Conservation (phyloP, 257 asterid genomes). For the Ocimum tenuiflorum region DNA sequence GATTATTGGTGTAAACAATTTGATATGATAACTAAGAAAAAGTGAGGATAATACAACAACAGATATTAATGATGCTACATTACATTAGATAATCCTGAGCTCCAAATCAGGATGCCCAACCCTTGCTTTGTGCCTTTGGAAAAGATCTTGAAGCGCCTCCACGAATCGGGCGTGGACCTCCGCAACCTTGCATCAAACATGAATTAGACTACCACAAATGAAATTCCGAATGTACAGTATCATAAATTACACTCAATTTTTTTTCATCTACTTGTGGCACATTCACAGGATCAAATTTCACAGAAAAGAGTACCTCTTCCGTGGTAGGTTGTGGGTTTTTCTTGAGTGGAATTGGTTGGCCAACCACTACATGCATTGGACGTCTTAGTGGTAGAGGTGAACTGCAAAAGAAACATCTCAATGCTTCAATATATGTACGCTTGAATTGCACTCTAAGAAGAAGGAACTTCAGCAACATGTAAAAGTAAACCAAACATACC, state of each 20-base stretch:
- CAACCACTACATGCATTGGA: slow-evolving; percentile 93
- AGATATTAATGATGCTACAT: not conserved
- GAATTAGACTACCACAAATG: not conserved
- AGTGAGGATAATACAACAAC: not conserved
- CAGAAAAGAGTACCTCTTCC: slow-evolving; percentile 63
- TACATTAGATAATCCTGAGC: slow-evolving; percentile 43
- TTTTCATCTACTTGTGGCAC: too few species aligned
- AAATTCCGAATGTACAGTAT: not conserved
- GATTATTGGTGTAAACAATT: not conserved
- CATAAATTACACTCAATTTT: too few species aligned
- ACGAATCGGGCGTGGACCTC: slow-evolving; percentile 62
- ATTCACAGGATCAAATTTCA: too few species aligned
- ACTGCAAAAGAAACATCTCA: slow-evolving; percentile 36
- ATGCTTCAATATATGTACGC: too few species aligned
- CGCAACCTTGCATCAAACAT: slow-evolving; percentile 33
- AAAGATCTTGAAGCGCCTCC: slow-evolving; percentile 53
- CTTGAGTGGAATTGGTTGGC: slow-evolving; percentile 61
- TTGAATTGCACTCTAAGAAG: too few species aligned
- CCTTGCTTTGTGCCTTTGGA: slow-evolving; percentile 59
- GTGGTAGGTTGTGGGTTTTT: slow-evolving; percentile 61
- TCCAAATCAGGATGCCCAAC: slow-evolving; percentile 44
- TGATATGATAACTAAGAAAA: not conserved
- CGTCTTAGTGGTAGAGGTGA: slow-evolving; percentile 72
- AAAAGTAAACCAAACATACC: slow-evolving; percentile 56
- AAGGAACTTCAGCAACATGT: not conserved